Conservation (phyloP, 148 eudicot genomes). For the Nepenthes gracilis region DNA sequence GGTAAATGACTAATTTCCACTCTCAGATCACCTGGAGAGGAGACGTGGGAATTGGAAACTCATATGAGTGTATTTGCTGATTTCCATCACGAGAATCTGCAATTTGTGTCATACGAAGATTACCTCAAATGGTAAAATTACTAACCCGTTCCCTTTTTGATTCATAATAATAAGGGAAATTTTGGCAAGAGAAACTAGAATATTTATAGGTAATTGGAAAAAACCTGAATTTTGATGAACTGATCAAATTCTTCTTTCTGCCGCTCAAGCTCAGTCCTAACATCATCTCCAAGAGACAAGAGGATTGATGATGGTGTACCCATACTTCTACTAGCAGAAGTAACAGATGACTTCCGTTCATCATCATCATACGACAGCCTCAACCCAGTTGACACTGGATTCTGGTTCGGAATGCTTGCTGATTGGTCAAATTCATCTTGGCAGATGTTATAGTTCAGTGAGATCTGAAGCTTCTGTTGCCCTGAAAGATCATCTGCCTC, state of each 20-base stretch:
- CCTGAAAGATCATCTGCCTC: constrained; percentile 47
- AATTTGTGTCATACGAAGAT: too few species aligned
- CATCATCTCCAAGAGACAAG: constrained; percentile 44
- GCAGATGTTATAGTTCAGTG: constrained; percentile 41
- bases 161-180: too few species aligned
- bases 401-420: constrained; percentile 50
- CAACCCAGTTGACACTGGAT: constrained; percentile 83
- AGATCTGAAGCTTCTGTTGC: constrained; percentile 68
- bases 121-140: too few species aligned
- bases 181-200: too few species aligned
- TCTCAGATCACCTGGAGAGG: too few species aligned
- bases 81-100: too few species aligned
- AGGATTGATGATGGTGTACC: constrained; percentile 42
- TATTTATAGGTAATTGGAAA: too few species aligned
- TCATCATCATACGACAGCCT: constrained; percentile 88
- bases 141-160: too few species aligned
- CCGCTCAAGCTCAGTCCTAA: constrained; percentile 60
- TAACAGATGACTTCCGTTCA: constrained; percentile 85
- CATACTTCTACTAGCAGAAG: constrained; percentile 87
- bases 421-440: constrained; percentile 50
- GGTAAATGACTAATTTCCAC: too few species aligned
- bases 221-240: constrained; percentile 74
- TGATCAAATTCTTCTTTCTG: constrained; percentile 80
- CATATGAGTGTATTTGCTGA: too few species aligned
- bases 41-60: too few species aligned